Base-by-base conservation (phyloP, 352 stramenopile species). In the Globisporangium spiculum region DNA sequence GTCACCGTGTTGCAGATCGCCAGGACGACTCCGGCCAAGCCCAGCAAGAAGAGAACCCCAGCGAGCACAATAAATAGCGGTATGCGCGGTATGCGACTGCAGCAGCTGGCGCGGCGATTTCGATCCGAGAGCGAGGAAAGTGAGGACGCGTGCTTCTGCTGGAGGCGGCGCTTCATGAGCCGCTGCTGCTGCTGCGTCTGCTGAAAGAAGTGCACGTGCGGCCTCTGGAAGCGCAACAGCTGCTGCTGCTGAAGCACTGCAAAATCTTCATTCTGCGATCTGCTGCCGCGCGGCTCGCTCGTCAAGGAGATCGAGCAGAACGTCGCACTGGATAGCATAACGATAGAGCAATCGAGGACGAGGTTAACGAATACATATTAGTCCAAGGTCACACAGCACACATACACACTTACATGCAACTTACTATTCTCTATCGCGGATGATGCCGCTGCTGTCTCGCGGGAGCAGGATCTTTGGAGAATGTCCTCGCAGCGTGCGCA, bases 241-340 rank as follows among this genome's bases (percentile, higher is more conserved):
- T 32, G 14, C 14, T 62, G 26, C 22, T 71, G 46, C 16, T 71
- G 66, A 34, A 67, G 30, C 26, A 52, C 55, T n/a, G 67, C 57
- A 14, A 77, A 54, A 46, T 82, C 75, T 14, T 87, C 81, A 38
- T 78, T 61, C 10, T 75, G 69, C 69, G 72, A 82, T 27, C 70
- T 68, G 60, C 76, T 86, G 26, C 65, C 63, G 32, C 76, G 76
- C 53, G 70, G 71, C 26, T 89, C 79, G 63, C 80, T 90, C 16
- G 77, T 79, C 22, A 89, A 61, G 10, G 78, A 88, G 52, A 90
- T 90, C 59, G 81, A 87, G 72, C 75, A 86, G 65, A 92, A 89
- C 52, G 75, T 84, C 8, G 72, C 68, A 61, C 79, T 90, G 59
- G 6, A 55, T 50, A 18, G 44, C 14, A n/a, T 22, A 22, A 52